Evolutionary conservation across 2,329 filamentous ascomycete species (phyloP), one percentile per base, ranked within the genome.

Genomic region (Hypoxylon sp.): DNA sequence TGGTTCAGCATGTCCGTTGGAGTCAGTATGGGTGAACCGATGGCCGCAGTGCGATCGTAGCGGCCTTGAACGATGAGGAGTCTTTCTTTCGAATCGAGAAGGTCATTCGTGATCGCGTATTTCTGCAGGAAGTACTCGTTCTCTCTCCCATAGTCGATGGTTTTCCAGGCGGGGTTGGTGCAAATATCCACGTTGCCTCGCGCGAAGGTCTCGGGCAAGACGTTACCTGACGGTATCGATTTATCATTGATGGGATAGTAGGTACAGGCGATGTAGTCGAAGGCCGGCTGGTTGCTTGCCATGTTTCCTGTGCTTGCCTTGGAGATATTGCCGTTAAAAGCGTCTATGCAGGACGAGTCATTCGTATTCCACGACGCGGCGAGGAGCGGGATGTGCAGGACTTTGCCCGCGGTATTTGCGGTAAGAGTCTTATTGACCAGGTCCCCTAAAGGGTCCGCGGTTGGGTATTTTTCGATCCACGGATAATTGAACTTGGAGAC

Each of bases 41-140:
- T 63, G 0, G 67, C 69, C 5, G 67, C 55, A 7, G 41, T 70
- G 27, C 63, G 61, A 14, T 71, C 65, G 46, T 61, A 68, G 1
- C 48, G n/a, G 30, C 55, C 61, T 27, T 71, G 67, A 9, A 68
- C 61, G 39, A 71, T 61, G 14, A 70, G 65, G 29, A 68, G 52
- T n/a, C 63, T 37, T 2, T 63, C 63, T 1, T 57, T 59, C 4
- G 52, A 29, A 11, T 70, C 65, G 39, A 71, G 46, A 0, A 61
- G 23, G 16, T 66, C 39, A 37, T 54, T 61, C 21, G 57, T 68
- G 5, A 71, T 45, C 0, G 48, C 57, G 57, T 67, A 67, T 19
- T 71, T 70, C 61, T 68, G 63, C 25, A 67, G 30, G 55, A 68
- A 71, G 47, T 71, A 70, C 54, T 67, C 67, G 63, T 70, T 67